A percentile compares a stretch with the other conserved stretches of the same genome.
phyloP scores from a whole-genome alignment of 495 filamentous ascomycete genomes.

The Trichocladium uniseriatum region DNA sequence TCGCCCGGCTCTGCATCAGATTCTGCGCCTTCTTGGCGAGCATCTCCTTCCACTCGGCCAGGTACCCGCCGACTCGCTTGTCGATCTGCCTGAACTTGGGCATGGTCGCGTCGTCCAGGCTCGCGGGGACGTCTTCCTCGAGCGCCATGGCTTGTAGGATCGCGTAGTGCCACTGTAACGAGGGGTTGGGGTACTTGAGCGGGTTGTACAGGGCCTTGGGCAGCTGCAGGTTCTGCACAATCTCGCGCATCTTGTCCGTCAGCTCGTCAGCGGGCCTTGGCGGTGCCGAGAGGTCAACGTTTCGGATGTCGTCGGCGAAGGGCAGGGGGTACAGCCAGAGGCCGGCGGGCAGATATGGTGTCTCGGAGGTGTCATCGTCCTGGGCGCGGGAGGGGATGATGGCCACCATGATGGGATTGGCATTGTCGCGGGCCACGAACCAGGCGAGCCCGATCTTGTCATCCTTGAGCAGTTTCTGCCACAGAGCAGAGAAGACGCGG shows the following conservation, averaged over 20 bases:
- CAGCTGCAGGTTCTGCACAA: conserved; percentile 81
- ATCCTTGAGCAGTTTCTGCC: conserved; percentile 70
- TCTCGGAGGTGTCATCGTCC: conserved; percentile 49
- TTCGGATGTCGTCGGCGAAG: conserved; percentile 82
- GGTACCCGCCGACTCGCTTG: conserved; percentile 71
- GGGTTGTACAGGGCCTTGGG: conserved; percentile 80
- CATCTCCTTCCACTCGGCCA: conserved; percentile 65
- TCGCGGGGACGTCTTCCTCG: conserved; percentile 80
- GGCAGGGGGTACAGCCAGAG: conserved; percentile 86
- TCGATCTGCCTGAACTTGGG: conserved; percentile 74
- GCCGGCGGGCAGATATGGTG: conserved; percentile 67
- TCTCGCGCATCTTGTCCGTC: conserved; percentile 67
- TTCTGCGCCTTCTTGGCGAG: conserved; percentile 44
- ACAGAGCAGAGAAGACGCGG: conserved; percentile 82
- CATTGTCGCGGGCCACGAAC: conserved; percentile 77
- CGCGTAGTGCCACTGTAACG: conserved; percentile 95
- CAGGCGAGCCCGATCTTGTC: conserved; percentile 78
- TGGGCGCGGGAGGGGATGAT: conserved; percentile 66
- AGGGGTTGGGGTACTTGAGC: conserved; percentile 82
- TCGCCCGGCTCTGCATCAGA: conserved; percentile 23
- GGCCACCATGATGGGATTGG: conserved; percentile 66
- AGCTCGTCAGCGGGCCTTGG: conserved; percentile 58
- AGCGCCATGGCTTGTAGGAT: conserved; percentile 88
- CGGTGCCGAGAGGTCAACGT: conserved; percentile 42
- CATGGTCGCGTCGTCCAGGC: conserved; percentile 70